phyloP scores from a whole-genome alignment of 1,139 yeast genomes.

The Petasospora rhodanensis region DNA sequence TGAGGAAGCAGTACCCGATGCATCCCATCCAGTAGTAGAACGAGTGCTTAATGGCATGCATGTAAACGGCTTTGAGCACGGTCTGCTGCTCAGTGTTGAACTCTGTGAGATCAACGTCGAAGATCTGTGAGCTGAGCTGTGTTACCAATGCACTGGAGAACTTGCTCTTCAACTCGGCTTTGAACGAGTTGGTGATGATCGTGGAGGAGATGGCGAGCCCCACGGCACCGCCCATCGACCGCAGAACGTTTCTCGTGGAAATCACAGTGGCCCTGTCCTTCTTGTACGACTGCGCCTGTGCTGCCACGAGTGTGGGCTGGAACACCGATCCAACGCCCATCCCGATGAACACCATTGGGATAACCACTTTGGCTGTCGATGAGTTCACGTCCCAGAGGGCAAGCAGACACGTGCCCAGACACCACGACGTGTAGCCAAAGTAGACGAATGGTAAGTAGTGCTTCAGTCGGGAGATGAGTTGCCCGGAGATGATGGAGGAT shows the following conservation, averaged over 20 bases:
- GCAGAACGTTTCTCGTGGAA: constrained; percentile 46
- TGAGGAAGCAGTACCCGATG: too few species aligned
- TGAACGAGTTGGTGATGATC: constrained; percentile 7
- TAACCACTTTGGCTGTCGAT: constrained; percentile 32
- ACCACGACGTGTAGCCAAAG: constrained; percentile 42
- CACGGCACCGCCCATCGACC: constrained; percentile 53
- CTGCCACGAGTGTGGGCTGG: constrained; percentile 54
- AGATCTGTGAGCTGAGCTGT: too few species aligned
- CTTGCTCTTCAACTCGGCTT: constrained; percentile 10
- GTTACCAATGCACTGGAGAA: too few species aligned
- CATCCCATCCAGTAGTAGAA: too few species aligned
- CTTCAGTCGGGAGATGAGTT: constrained; percentile 38
- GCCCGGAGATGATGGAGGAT: constrained; percentile 40
- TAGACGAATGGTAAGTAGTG: constrained; percentile 40
- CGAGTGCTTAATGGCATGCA: too few species aligned
- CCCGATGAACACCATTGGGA: constrained; percentile 41
- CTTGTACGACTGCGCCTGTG: constrained; percentile 46
- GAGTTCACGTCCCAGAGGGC: constrained; percentile 31
- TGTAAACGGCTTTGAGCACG: too few species aligned
- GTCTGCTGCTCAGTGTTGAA: too few species aligned
- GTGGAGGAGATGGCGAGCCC: constrained; percentile 39
- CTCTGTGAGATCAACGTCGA: too few species aligned
- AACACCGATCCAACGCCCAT: constrained; percentile 49
- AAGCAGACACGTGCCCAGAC: constrained; percentile 28
- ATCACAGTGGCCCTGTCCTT: constrained; percentile 54